phyloP scores from a whole-genome alignment of 306 rosid species.

The Prunus padus region DNA sequence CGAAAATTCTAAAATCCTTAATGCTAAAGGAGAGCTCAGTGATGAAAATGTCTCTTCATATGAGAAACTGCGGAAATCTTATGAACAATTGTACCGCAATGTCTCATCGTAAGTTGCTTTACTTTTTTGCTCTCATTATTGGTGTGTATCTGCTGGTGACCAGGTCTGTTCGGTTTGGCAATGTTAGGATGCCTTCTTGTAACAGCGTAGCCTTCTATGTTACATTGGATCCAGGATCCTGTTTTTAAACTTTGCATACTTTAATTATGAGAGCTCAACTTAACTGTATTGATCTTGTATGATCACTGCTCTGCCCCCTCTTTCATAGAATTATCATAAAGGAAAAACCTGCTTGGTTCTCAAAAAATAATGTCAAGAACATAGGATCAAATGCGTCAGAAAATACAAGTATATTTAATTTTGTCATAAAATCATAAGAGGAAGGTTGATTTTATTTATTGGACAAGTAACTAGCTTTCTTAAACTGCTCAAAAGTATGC shows the following conservation, averaged over 20 bases:
- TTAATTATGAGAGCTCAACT: neutral
- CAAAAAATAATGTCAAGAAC: neutral
- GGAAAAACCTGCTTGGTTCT: neutral
- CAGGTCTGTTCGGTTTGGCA: neutral
- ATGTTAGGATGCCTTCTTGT: neutral
- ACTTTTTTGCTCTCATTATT: conserved; percentile 6
- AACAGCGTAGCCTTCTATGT: neutral
- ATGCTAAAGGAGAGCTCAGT: conserved; percentile 95
- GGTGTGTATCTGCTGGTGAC: conserved; percentile 16
- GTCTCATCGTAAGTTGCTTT: conserved; percentile 81
- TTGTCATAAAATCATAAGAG: neutral
- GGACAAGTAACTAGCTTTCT: neutral
- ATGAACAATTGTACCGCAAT: conserved; percentile 82
- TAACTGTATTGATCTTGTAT: neutral
- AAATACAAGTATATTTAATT: neutral
- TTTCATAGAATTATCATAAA: neutral
- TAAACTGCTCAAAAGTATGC: neutral
- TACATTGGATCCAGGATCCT: neutral
- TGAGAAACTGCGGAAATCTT: conserved; percentile 95
- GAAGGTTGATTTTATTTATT: neutral
- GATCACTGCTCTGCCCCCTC: neutral
- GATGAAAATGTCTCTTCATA: conserved; percentile 83
- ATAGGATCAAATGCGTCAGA: neutral
- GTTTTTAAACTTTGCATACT: neutral
- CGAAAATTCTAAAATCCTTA: conserved; percentile 91